Evolutionary conservation across 1,284 basidiomycete genomes (phyloP), one percentile per base, ranked within the genome.

Genomic region (Ceraceosorus guamensis): DNA sequence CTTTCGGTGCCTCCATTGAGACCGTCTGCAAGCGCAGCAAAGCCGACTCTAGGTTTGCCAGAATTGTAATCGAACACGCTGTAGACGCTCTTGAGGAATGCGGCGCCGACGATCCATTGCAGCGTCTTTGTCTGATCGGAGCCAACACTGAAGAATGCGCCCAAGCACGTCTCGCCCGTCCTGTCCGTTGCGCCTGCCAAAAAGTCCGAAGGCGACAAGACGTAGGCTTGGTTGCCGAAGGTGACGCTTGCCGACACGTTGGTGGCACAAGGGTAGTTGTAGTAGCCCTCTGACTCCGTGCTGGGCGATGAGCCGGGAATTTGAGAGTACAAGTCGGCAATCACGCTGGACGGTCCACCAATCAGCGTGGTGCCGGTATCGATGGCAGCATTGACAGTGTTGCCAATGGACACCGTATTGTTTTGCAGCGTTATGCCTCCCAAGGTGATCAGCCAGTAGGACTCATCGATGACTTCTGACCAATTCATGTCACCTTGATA

Each of bases 281-380:
- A 75, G 57, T 71, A 73, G 16, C 72, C 72, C 1, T 43, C 30
- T 5, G 39, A 39, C 14, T 47, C 52, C 3, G 50, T 54, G 43
- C 70, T 59, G 4, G 51, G 50, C 13, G 13, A 39, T 0, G 66
- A 57, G 30, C 62, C 63, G 8, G 64, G 60, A 39, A 75, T 70
- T 4, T 65, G 41, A n/a, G 49, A 13, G 58, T 75, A 75, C 2
- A 75, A 41, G 30, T 45, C 18, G 5, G 57, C 53, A 13, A 73
- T 52, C 5, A 66, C 60, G 16, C 53, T 53, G 49, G 61, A 56
- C 4, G 72, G 72, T 3, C 67, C 70, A 10, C 69, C 72, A 30
- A 75, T 65, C n/a, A 73, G 53, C 13, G 69, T 67, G 14, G 72
- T 73, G 46, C 71, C 72, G 8, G 72, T 67, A 55, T 75, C 72